Evolutionary conservation across 2,329 filamentous ascomycete genomes (phyloP), one percentile per base, ranked within the genome.

Genomic region (Neopestalotiopsis rosae): DNA sequence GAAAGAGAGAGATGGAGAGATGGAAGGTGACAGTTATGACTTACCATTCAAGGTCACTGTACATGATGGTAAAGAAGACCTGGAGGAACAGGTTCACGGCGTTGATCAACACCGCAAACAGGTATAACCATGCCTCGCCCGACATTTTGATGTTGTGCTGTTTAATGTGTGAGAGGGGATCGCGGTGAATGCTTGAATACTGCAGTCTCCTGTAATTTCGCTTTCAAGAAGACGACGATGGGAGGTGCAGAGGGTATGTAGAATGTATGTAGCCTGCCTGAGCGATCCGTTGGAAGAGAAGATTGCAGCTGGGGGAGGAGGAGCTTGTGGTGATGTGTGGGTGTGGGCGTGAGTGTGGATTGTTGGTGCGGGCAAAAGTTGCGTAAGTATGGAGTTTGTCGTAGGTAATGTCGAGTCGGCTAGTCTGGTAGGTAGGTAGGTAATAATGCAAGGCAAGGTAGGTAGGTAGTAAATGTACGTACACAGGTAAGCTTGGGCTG

Each of bases 1-100:
- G n/a, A 32, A 28, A 24, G 69, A 69, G 42, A 59, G 57, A 28
- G 38, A 30, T 52, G 24, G 24, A 28, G 24, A 28, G 24, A 4
- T 28, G 24, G 24, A 28, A 28, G 24, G 24, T 28, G 24, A 28
- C 24, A 28, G 24, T 28, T 4, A 28, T 4, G 58, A 87, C 93
- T 79, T 86, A 97, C 95, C 96, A 99, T 92, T 99, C 96, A 78
- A 99, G 85, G 88, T 99, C 96, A 84, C 94, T 97, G 86, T 98
- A 99, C 97, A 99, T 99, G 81, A 99, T 99, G 69, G 96, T 99
- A 87, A 99, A 99, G 89, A 99, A 99, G 77, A 99, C 96, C 87
- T 99, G 97, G 69, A 99, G 89, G 85, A 99, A 99, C 79, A 99
- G 90, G 88, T 99, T 99, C 90, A 99, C 95, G 86, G 96, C 96